Evolutionary conservation across 169 alveolate genomes (phyloP), one percentile per base, ranked within the genome.

Genomic region (Neospora caninum): DNA sequence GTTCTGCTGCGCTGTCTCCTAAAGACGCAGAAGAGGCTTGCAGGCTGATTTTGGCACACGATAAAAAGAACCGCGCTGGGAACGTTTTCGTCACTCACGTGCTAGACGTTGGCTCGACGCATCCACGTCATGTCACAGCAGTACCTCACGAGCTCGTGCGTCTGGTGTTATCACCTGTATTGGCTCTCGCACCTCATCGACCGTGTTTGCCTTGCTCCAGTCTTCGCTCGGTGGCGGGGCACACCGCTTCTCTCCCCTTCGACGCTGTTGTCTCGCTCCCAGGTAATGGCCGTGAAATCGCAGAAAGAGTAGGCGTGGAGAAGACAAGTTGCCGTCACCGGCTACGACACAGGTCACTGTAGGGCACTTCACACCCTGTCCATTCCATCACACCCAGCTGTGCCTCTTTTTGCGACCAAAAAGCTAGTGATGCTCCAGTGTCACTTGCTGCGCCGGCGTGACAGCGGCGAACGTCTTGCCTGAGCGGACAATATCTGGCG

Each of bases 1-100:
- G 88, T 9, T 22, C 88, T 9, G 88, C 64, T 9, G 64, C 67
- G 7, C 67, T 42, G 36, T 38, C 88, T 9, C 53, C 64, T 41
- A 64, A 41, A 6, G 88, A 7, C 6, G 88, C 88, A 31, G 64
- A 80, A 36, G 41, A 38, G 41, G 69, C 49, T 7, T n/a, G 0
- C 39, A 67, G 18, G 31, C 91, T 39, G 45, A 39, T 39, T 45
- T 13, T 86, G 49, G 2, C 49, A 25, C 42, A 31, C 42, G 93
- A 91, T 88, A 91, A 91, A 49, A 91, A 91, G 58, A 91, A 91
- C 93, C 43, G 38, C 10, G 64, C 39, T 36, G 88, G 88, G 7
- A 20, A n/a, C 20, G 34, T 70, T 39, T 27, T 20, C n/a, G 16
- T 91, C 67, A 67, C 73, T 67, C 10, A 64, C 31, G 93, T 80